phyloP scores from a whole-genome alignment of 2,329 filamentous ascomycete species.

The Talaromyces sp. region DNA sequence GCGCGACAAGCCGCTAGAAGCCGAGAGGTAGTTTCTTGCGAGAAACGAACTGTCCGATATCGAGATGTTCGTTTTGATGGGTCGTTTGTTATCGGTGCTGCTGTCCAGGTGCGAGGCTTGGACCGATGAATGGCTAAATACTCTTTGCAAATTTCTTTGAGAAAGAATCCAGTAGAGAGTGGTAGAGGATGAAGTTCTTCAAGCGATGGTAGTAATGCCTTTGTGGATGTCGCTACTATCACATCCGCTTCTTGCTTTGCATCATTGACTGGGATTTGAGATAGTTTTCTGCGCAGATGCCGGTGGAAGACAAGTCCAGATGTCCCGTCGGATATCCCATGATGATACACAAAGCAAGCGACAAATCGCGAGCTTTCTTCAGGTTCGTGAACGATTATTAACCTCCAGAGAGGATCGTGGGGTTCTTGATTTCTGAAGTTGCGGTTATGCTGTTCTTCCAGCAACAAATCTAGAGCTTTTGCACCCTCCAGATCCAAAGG shows the following conservation, averaged over 20 bases:
- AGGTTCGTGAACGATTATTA: neutral
- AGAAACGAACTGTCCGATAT: neutral
- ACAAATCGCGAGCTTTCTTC: neutral
- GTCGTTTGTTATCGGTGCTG: neutral
- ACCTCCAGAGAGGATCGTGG: neutral
- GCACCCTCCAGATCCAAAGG: neutral
- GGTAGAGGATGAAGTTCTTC: neutral
- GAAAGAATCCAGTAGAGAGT: neutral
- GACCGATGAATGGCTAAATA: neutral
- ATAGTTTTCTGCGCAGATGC: neutral
- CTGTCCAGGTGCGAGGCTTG: neutral
- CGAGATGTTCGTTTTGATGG: neutral
- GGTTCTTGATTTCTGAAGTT: neutral
- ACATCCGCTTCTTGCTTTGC: neutral
- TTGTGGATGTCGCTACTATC: neutral
- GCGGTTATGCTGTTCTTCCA: neutral
- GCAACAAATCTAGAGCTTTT: neutral
- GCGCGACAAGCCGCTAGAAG: neutral
- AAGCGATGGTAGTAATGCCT: neutral
- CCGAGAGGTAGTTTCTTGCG: neutral
- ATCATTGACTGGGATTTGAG: neutral
- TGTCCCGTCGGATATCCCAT: slow-evolving; percentile 6
- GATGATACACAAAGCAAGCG: slow-evolving; percentile 9
- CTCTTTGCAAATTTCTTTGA: neutral
- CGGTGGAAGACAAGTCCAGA: slow-evolving; percentile 8